Evolutionary conservation across 306 rosid species (phyloP).

Genomic region (Cyamopsis tetragonoloba): DNA sequence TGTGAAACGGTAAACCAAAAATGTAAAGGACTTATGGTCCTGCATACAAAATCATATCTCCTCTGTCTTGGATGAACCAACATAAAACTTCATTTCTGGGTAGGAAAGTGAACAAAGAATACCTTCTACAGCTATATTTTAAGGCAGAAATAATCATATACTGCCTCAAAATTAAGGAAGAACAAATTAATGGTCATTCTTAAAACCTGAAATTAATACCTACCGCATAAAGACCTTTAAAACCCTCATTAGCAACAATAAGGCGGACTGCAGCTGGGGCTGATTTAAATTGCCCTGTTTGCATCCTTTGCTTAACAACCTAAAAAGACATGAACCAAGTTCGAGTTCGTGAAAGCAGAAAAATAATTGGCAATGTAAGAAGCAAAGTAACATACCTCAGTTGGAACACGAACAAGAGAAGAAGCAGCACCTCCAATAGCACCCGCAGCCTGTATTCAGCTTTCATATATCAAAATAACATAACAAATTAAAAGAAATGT

Average conservation of each 20-base stretch:
- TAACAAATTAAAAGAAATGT: background rate
- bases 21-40: background rate
- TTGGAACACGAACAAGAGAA: conserved; percentile 76
- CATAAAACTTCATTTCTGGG: background rate
- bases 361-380: background rate
- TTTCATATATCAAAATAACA: conserved; percentile 31
- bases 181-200: background rate
- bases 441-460: conserved; percentile 73
- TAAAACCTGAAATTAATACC: conserved; percentile 14
- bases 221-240: conserved; percentile 77
- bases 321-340: conserved; percentile 28
- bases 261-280: conserved; percentile 46
- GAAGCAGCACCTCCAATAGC: conserved; percentile 70
- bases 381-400: conserved; percentile 51
- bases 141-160: background rate
- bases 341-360: conserved; percentile 16
- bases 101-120: background rate
- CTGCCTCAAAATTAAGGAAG: background rate
- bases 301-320: conserved; percentile 68
- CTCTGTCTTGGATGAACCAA: background rate
- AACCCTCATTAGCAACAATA: conserved; percentile 45
- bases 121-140: conserved; percentile 9
- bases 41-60: background rate
- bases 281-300: conserved; percentile 44
- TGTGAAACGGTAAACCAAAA: background rate